These are phyloP conservation scores for Closterium sp. DNA, from an alignment of 139 green algal genomes.

Conservation along the genomic window DNA sequence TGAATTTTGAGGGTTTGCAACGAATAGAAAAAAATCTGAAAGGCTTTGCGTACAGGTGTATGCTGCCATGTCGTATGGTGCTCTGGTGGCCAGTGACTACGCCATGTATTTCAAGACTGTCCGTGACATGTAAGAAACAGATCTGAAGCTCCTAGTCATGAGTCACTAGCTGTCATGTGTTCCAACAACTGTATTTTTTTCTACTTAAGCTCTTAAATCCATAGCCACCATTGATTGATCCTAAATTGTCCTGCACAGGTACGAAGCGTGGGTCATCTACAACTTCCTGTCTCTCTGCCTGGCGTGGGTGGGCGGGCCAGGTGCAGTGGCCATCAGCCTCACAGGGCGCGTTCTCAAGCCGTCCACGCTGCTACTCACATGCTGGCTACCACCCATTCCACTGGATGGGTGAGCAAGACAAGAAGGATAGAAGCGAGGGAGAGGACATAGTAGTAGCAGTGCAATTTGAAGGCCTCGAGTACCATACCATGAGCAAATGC, in stretches of 20 bases:
- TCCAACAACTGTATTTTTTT: too few relatives aligned
- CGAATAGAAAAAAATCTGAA: not conserved
- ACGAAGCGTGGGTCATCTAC: constrained; percentile 94
- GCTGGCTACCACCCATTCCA: constrained; percentile 79
- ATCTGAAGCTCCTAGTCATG: too few relatives aligned
- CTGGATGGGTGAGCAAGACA: constrained; percentile 68
- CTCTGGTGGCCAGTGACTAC: constrained; percentile 65
- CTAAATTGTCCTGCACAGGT: constrained; percentile 8
- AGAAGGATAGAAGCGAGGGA: not conserved
- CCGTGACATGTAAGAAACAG: constrained; percentile 70
- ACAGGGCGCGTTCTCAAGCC: constrained; percentile 80
- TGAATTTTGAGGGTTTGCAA: not conserved
- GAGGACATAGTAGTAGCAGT: too few relatives aligned
- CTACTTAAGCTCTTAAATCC: too few relatives aligned
- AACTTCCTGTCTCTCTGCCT: constrained; percentile 92
- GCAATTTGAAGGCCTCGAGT: too few relatives aligned
- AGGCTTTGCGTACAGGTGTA: constrained; percentile 61
- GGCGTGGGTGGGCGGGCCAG: constrained; percentile 90
- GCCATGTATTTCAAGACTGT: constrained; percentile 87
- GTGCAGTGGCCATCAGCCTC: constrained; percentile 82
- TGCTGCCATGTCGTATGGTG: constrained; percentile 73
- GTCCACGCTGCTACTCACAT: constrained; percentile 77
- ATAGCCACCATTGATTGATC: not conserved
- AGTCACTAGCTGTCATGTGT: too few relatives aligned
- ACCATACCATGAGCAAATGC: too few relatives aligned